Conservation (phyloP, 129 eudicot genomes). For the Helianthus annuus region DNA sequence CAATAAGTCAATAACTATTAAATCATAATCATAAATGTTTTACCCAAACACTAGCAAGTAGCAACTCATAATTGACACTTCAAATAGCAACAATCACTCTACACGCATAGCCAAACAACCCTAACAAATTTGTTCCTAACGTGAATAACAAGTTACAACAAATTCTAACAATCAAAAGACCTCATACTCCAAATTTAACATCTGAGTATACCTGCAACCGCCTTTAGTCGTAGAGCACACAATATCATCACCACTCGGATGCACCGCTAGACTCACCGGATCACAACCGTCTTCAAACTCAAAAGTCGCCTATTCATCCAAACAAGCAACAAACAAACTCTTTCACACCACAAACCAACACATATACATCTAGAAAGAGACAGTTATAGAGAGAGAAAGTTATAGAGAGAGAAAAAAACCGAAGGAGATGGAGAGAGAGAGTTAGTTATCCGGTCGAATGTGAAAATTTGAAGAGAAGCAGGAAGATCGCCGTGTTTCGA, state of each 20-base stretch:
- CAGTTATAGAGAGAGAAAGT: not conserved
- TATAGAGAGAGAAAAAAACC: constrained; percentile 38
- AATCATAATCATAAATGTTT: no score
- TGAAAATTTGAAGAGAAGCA: constrained; percentile 76
- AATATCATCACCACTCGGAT: constrained; percentile 83
- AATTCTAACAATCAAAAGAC: not conserved
- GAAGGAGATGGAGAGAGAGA: constrained; percentile 74
- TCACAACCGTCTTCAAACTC: constrained; percentile 72
- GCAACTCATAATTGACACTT: not conserved
- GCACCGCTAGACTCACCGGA: constrained; percentile 75
- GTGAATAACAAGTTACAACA: constrained; percentile 3
- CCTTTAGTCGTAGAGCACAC: constrained; percentile 65
- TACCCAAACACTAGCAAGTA: not conserved
- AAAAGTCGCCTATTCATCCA: constrained; percentile 45
- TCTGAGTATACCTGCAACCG: constrained; percentile 72
- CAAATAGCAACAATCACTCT: not conserved
- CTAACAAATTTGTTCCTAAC: not conserved
- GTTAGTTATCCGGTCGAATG: constrained; percentile 50
- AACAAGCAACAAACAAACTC: not conserved
- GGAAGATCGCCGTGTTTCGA: constrained; percentile 33
- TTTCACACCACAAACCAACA: constrained; percentile 11
- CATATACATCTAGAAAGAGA: not conserved
- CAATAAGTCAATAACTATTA: no score
- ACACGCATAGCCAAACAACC: not conserved
- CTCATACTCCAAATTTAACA: not conserved